These are phyloP conservation scores for Melanogaster broomeanus DNA, from an alignment of 768 basidiomycete genomes.

Conservation along the genomic window DNA sequence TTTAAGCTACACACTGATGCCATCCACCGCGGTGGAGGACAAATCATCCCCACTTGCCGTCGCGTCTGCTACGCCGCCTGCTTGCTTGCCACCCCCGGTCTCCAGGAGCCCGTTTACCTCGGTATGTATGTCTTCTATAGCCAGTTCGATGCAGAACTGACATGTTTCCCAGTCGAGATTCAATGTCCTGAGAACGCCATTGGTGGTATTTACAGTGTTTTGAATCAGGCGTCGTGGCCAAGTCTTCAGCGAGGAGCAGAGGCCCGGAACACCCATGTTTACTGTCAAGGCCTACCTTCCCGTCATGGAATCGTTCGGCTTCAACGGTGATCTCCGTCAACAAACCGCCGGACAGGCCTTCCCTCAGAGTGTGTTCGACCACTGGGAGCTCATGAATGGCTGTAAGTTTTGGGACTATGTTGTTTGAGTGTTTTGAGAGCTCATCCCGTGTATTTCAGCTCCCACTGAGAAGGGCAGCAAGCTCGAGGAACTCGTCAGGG, in stretches of 20 bases:
- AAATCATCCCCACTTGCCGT: slow-evolving; percentile 96
- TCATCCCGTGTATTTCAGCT: slow-evolving; percentile 39
- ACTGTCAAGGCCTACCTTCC: slow-evolving; percentile 97
- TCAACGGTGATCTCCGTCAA: slow-evolving; percentile 94
- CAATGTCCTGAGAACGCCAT: slow-evolving; percentile 98
- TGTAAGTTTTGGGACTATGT: slow-evolving; percentile 46
- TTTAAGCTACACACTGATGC: slow-evolving; percentile 92
- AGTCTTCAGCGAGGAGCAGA: slow-evolving; percentile 97
- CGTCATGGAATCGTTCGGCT: slow-evolving; percentile 92
- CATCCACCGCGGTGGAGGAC: slow-evolving; percentile 99
- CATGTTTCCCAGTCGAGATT: slow-evolving; percentile 72
- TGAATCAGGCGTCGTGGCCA: slow-evolving; percentile 99
- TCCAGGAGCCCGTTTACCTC: slow-evolving; percentile 97
- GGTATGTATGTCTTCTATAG: slow-evolving; percentile 44
- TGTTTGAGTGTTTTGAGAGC: neutral
- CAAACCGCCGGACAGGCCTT: slow-evolving; percentile 97
- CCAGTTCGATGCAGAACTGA: slow-evolving; percentile 11
- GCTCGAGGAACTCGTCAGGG: slow-evolving; percentile 79
- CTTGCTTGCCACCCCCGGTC: slow-evolving; percentile 83
- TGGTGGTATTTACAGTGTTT: slow-evolving; percentile 91
- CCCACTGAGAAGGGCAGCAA: slow-evolving; percentile 91
- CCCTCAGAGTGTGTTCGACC: slow-evolving; percentile 94
- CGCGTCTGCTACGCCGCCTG: slow-evolving; percentile 96
- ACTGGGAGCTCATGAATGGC: slow-evolving; percentile 86
- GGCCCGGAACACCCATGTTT: slow-evolving; percentile 98